phyloP scores from a whole-genome alignment of 2,329 filamentous ascomycete genomes.

The Fusarium nelsonii region DNA sequence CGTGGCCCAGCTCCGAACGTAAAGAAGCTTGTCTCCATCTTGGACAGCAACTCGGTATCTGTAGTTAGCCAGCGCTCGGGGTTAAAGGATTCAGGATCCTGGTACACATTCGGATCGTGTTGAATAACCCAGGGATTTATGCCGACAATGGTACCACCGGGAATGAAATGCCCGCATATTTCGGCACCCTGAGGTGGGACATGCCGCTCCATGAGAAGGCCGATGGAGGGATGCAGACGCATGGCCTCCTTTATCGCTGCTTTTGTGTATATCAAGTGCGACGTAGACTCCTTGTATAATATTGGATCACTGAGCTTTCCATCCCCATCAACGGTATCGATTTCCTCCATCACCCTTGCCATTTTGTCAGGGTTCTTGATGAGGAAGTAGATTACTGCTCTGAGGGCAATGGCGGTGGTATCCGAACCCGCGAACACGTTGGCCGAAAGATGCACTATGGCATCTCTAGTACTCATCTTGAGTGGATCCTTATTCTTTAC shows the following conservation, averaged over 20 bases:
- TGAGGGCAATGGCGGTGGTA: background rate
- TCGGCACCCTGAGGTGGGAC: background rate
- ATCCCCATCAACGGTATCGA: background rate
- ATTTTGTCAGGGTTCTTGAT: background rate
- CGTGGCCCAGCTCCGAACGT: background rate
- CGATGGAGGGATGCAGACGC: slow-evolving; percentile 36
- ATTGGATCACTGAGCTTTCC: background rate
- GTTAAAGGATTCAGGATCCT: background rate
- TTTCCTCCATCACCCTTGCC: background rate
- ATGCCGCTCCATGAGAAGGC: slow-evolving; percentile 20
- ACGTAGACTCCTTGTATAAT: background rate
- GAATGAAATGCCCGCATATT: slow-evolving; percentile 1
- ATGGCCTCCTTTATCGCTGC: slow-evolving; percentile 39
- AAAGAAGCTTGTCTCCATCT: slow-evolving; percentile 5
- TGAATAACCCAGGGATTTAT: background rate
- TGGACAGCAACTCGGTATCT: background rate
- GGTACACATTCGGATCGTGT: background rate
- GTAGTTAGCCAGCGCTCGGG: slow-evolving; percentile 3
- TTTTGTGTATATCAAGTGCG: slow-evolving; percentile 20
- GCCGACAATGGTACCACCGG: background rate
- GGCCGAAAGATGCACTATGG: background rate
- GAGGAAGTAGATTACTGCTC: background rate
- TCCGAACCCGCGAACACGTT: slow-evolving; percentile 2
- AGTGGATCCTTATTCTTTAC: slow-evolving; percentile 3
- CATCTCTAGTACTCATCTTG: background rate